These are phyloP conservation scores for Sonneratia alba DNA, from an alignment of 345 rosid species.

Conservation along the genomic window DNA sequence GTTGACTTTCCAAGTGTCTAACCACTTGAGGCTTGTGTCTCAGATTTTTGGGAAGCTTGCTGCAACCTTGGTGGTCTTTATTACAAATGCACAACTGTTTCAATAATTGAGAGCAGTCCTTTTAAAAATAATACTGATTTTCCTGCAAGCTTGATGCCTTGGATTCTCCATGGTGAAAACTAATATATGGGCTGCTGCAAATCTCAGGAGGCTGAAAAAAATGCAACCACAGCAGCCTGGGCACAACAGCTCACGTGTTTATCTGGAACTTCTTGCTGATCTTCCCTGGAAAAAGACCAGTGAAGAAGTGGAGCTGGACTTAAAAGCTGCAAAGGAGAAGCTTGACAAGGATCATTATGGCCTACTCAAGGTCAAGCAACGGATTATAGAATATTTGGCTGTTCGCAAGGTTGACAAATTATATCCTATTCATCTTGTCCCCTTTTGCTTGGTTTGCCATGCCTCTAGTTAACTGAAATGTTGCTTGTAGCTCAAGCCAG, in stretches of 20 bases:
- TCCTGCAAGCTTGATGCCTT: not conserved
- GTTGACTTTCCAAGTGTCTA: not conserved
- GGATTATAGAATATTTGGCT: constrained; percentile 95
- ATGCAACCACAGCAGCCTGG: constrained; percentile 99
- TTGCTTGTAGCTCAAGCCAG: constrained; percentile 84
- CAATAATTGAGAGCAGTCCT: not conserved
- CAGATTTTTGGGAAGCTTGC: too few relatives aligned
- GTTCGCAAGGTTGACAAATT: constrained; percentile 69
- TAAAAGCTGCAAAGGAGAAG: constrained; percentile 82
- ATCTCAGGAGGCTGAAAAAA: constrained; percentile 85
- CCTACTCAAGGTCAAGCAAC: constrained; percentile 81
- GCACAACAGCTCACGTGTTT: constrained; percentile 86
- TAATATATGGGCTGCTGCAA: constrained; percentile 8
- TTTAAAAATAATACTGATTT: not conserved
- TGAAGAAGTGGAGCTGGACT: constrained; percentile 75
- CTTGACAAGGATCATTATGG: constrained; percentile 96
- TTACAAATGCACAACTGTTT: not conserved
- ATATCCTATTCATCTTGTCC: constrained; percentile 2
- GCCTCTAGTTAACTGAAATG: constrained; percentile 5
- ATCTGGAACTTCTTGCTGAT: constrained; percentile 96
- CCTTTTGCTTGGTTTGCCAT: not conserved
- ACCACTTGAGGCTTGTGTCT: not conserved
- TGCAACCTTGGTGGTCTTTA: not conserved
- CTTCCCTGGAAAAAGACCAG: constrained; percentile 93
- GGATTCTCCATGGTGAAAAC: not conserved